Evolutionary conservation across 208 protist genomes (phyloP).

Genomic region (Trypanosoma scelopori): DNA sequence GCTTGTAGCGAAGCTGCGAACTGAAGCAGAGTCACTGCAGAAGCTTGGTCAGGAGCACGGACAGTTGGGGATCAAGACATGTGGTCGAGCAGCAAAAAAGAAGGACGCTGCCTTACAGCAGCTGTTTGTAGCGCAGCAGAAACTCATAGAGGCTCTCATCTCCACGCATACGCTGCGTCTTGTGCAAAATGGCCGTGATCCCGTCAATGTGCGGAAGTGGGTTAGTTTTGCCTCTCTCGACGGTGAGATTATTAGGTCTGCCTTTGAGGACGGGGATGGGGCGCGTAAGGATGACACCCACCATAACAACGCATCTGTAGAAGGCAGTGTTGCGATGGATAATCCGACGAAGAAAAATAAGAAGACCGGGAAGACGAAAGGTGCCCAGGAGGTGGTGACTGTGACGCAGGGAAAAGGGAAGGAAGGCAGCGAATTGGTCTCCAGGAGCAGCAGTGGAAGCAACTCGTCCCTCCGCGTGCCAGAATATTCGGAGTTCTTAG

Average conservation of each 20-base stretch:
- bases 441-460: slow-evolving; percentile 1
- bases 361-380: slow-evolving; percentile 16
- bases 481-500: slow-evolving; percentile 55
- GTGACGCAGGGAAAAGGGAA: slow-evolving; percentile 9
- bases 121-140: slow-evolving; percentile 74
- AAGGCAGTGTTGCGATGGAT: slow-evolving; percentile 7
- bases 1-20: slow-evolving; percentile 25
- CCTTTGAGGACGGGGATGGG: slow-evolving; percentile 21
- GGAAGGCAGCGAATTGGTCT: neutral
- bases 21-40: slow-evolving; percentile 28
- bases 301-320: slow-evolving; percentile 4
- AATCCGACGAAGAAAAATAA: slow-evolving; percentile 20
- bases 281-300: neutral
- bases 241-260: slow-evolving; percentile 21
- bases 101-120: slow-evolving; percentile 49
- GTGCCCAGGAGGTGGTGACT: neutral
- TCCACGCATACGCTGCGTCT: slow-evolving; percentile 59
- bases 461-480: slow-evolving; percentile 27
- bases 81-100: slow-evolving; percentile 35
- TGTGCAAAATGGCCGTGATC: slow-evolving; percentile 38
- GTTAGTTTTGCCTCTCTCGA: slow-evolving; percentile 32
- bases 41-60: slow-evolving; percentile 27
- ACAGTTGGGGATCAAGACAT: slow-evolving; percentile 34
- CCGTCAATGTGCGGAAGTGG: slow-evolving; percentile 37
- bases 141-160: slow-evolving; percentile 65